Evolutionary conservation across 345 rosid genomes (phyloP), one percentile per base, ranked within the genome.

Genomic region (Geranium brycei): DNA sequence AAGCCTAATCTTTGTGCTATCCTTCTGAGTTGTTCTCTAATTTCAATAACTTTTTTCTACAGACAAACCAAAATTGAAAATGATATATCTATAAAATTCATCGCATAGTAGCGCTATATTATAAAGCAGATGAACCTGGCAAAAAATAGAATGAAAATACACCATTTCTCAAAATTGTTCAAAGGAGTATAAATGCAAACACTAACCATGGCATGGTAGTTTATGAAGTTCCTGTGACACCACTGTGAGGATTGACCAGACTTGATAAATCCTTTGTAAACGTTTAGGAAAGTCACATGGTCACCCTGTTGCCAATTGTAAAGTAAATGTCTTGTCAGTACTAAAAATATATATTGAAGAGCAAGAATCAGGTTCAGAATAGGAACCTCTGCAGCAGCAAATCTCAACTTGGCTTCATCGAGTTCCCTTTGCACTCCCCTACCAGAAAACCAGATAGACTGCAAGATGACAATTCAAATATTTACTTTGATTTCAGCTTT

Each of bases 321-420:
- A 64, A 32, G 12, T 69, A 5, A 17, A 32, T 7, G 31, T 7
- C 41, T 35, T 35, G 41, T 35, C 41, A 35, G 10, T 35, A 35
- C 5, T 35, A 4, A 35, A 63, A 69, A 32, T 12, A 31, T 3
- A 57, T n/a, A 58, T 6, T 18, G 18, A 11, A 17, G 23, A 17
- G 23, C 17, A 17, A 51, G 62, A 19, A 63, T 59, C 13, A 19
- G 63, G 31, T 14, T 51, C 32, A 19, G 19, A 61, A 51, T 60
- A 23, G 57, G 62, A 61, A 93, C 97, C 97, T 90, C 99, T 0
- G 96, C 97, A 59, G 97, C 97, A 65, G 97, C 99, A 81, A 88
- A 93, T 80, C 96, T 83, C 82, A 90, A 70, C 77, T 85, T 88
- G 60, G 90, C 96, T 73, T 93, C 97, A 70, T 90, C 99, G 60